Evolutionary conservation across 139 green algal species (phyloP).

Genomic region (Pleodorina starrii): DNA sequence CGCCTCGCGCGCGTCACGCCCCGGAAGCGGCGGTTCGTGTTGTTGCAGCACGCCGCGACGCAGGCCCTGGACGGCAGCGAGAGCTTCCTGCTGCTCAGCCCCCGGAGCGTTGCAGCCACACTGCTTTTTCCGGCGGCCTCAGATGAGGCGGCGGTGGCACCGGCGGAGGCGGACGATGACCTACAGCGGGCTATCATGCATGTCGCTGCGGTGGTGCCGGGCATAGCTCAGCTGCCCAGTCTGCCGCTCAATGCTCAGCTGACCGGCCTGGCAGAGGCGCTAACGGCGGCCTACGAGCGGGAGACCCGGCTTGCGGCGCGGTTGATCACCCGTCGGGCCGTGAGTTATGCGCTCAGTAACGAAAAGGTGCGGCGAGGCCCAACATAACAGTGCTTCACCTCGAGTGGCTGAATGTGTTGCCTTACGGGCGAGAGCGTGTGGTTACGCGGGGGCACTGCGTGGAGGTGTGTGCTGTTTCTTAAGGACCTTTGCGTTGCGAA

Average conservation of each 20-base stretch:
- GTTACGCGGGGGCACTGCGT: no score
- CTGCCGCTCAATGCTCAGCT: constrained; percentile 3
- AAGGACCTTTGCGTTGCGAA: no score
- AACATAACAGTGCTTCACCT: no score
- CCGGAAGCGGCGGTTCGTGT: constrained; percentile 14
- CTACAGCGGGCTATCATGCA: neutral
- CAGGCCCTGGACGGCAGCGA: constrained; percentile 6
- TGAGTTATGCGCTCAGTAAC: neutral
- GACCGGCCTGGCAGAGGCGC: neutral
- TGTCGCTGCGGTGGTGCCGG: no score
- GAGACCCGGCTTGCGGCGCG: constrained; percentile 35
- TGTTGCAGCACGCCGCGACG: neutral
- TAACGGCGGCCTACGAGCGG: constrained; percentile 8
- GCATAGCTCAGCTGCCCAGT: neutral
- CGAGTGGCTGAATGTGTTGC: no score
- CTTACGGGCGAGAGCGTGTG: no score
- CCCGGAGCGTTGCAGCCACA: neutral
- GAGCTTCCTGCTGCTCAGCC: constrained; percentile 20
- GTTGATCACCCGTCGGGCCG: constrained; percentile 22
- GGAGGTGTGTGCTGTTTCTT: no score
- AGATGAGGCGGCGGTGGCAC: neutral
- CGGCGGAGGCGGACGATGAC: neutral
- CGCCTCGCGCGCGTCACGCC: constrained; percentile 1
- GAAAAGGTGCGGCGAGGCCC: constrained; percentile 14
- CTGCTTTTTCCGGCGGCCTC: constrained; percentile 2